These are phyloP conservation scores for Quercus lobata DNA, from an alignment of 331 rosid species.

Conservation along the genomic window DNA sequence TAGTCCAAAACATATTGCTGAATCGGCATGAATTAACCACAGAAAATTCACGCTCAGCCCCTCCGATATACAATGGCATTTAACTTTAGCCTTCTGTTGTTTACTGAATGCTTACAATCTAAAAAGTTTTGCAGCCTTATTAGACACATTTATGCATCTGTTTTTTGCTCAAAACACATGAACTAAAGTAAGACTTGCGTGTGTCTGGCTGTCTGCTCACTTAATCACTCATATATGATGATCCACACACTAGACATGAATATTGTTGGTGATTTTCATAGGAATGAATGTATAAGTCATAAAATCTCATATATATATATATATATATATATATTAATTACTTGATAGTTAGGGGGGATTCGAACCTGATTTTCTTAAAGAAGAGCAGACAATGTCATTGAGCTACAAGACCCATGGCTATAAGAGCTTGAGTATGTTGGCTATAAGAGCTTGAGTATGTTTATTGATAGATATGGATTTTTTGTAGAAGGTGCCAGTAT, in stretches of 20 bases:
- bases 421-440: too few relatives aligned
- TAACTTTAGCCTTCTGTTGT: not conserved
- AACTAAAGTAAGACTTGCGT: not conserved
- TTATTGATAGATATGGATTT: too few relatives aligned
- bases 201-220: not conserved
- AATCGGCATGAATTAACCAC: not conserved
- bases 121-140: not conserved
- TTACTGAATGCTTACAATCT: not conserved
- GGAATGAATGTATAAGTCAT: too few relatives aligned
- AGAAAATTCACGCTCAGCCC: not conserved
- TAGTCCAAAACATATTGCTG: slow-evolving; percentile 6
- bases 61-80: not conserved
- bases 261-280: too few relatives aligned
- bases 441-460: too few relatives aligned
- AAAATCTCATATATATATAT: too few relatives aligned
- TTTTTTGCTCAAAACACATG: not conserved
- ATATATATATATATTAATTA: too few relatives aligned
- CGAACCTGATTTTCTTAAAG: too few relatives aligned
- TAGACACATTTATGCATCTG: not conserved
- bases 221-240: not conserved
- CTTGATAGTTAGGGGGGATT: too few relatives aligned
- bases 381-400: rapidly evolving
- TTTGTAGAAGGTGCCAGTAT: too few relatives aligned
- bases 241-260: not conserved
- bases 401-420: too few relatives aligned